These are phyloP conservation scores for Diaporthe sp. DNA, from an alignment of 2,329 filamentous ascomycete species.

Conservation along the genomic window DNA sequence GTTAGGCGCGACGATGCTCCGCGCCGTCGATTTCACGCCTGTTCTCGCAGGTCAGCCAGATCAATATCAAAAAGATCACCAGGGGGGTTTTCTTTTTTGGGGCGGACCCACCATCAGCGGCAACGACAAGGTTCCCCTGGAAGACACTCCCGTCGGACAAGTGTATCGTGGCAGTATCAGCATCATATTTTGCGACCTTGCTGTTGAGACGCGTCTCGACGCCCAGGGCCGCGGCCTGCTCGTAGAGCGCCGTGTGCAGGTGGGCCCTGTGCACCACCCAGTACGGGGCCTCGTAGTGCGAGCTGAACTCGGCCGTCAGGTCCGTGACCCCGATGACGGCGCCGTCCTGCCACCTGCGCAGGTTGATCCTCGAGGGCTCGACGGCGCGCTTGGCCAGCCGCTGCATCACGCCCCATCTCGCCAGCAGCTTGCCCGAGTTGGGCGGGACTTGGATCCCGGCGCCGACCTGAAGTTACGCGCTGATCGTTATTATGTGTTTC, in stretches of 20 bases:
- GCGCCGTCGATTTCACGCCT: constrained; percentile 51
- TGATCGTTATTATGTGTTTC: no score
- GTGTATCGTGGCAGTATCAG: constrained; percentile 42
- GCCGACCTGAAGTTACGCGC: constrained; percentile 45
- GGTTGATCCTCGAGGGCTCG: constrained; percentile 49
- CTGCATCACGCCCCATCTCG: constrained; percentile 50
- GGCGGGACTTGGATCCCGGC: constrained; percentile 57
- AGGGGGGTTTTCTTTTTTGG: neutral
- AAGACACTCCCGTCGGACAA: constrained; percentile 45
- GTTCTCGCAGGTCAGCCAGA: neutral
- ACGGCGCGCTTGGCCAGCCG: constrained; percentile 47
- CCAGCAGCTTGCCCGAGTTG: constrained; percentile 51
- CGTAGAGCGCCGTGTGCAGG: constrained; percentile 48
- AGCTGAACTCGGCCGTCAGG: constrained; percentile 48
- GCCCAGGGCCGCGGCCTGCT: constrained; percentile 46
- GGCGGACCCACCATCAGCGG: constrained; percentile 50
- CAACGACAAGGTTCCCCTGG: constrained; percentile 51
- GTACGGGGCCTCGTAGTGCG: constrained; percentile 49
- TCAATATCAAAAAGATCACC: neutral
- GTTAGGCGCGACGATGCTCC: constrained; percentile 40
- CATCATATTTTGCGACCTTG: constrained; percentile 45
- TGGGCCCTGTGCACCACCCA: constrained; percentile 52
- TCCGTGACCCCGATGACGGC: constrained; percentile 51
- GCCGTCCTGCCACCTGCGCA: constrained; percentile 53
- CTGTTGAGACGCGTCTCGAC: constrained; percentile 44